Conservation (phyloP, 768 basidiomycete species). For the Tricholoma flavovirens region DNA sequence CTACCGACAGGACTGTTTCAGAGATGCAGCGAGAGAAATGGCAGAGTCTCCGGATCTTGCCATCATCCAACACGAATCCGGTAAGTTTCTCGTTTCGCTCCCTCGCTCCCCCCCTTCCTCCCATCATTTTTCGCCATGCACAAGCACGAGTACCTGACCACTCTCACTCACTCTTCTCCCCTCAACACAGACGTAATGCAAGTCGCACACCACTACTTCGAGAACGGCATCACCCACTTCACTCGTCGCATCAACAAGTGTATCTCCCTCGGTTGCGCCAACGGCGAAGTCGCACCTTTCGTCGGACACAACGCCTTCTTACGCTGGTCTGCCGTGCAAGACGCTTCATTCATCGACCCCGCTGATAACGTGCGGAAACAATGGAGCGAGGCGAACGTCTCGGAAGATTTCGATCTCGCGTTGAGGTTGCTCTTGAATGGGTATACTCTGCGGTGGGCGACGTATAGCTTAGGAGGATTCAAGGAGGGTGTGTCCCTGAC, state of each 20-base stretch:
- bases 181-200: conserved; percentile 68
- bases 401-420: conserved; percentile 79
- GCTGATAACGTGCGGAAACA: conserved; percentile 60
- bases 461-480: conserved; percentile 79
- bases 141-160: too few relatives aligned
- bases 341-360: conserved; percentile 67
- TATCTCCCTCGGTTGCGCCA: conserved; percentile 72
- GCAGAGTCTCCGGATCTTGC: conserved; percentile 71
- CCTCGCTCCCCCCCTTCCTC: not conserved
- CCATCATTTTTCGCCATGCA: not conserved
- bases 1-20: conserved; percentile 78
- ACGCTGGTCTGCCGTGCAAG: conserved; percentile 83
- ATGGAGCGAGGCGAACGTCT: conserved; percentile 74
- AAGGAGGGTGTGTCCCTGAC: conserved; percentile 88
- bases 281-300: conserved; percentile 78
- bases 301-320: conserved; percentile 87
- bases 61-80: conserved; percentile 87
- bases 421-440: conserved; percentile 61
- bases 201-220: conserved; percentile 84
- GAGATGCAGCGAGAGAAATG: conserved; percentile 86
- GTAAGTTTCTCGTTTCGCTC: conserved; percentile 30
- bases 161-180: too few relatives aligned
- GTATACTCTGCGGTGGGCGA: conserved; percentile 77
- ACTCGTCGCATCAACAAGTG: conserved; percentile 83
- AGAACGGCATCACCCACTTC: conserved; percentile 87